Base-by-base conservation (phyloP, 2,329 filamentous ascomycete genomes). In the Trichoderma koningii region DNA sequence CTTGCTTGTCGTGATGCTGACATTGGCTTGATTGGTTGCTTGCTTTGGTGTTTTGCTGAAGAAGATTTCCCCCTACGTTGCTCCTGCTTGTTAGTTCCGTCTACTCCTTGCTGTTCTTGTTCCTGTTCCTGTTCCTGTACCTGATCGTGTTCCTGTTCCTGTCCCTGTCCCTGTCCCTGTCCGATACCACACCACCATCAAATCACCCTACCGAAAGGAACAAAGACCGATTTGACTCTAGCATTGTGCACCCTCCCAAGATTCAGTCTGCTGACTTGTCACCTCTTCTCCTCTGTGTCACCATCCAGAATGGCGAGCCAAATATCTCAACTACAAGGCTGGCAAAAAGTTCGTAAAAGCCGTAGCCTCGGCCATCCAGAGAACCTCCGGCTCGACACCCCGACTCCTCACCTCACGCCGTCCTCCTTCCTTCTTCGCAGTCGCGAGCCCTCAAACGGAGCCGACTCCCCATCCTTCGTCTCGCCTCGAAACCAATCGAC, bases 271-370 rank as follows among this genome's bases (percentile, higher is more conserved):
- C 55, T 61, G 21, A 65, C 45, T 17, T 47, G 30, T 42, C 23
- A 38, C 12, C 10, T 38, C 34, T 47, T 38, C 34, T 47, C 6
- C 23, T 5, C 9, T 26, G 23, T 28, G 45, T 42, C 45, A n/a
- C 62, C 62, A 26, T 21, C 30, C 70, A 89, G 87, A 98, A 85
- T 98, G 94, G 94, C 87, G 91, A 73, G 85, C 89, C 76, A 96
- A 97, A 77, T 98, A 97, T 77, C 85, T 98, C 71, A 87, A 97
- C 78, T 98, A 98, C 83, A 97, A 96, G 83, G 88, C 88, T 64
- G 94, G 93, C 67, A 98, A 98, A 80, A 97, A 97, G 80, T 89
- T 93, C 75, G 84, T 98, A 76, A 98, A 97, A 77, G 88, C 87
- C 64, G 88, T 97, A 60, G 79, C 84, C 26, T 86, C 89, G 67